Conservation (phyloP, 2,329 filamentous ascomycete species). For the Zarea fungicola region DNA sequence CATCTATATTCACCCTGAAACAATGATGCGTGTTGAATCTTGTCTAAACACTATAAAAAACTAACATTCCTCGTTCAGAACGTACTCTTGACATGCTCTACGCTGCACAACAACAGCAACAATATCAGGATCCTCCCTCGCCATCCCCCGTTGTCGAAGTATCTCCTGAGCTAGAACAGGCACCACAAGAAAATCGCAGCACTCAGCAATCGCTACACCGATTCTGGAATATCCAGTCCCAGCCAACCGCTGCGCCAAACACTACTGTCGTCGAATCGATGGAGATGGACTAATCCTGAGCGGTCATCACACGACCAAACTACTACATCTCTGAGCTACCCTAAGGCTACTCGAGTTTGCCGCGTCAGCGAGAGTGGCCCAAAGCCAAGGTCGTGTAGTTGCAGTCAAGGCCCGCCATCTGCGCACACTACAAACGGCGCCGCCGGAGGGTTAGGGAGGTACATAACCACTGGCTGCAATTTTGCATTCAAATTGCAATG, state of each 20-base stretch:
- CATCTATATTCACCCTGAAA: too few relatives aligned
- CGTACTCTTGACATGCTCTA: slow-evolving; percentile 51
- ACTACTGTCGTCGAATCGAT: slow-evolving; percentile 21
- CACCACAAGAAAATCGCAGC: not conserved
- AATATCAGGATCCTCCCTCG: not conserved
- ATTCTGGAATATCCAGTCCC: slow-evolving; percentile 53
- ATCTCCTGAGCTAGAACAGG: not conserved
- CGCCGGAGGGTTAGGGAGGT: too few relatives aligned
- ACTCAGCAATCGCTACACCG: slow-evolving; percentile 51
- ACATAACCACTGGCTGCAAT: too few relatives aligned
- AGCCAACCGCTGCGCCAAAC: slow-evolving; percentile 24
- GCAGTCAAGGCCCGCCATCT: too few relatives aligned
- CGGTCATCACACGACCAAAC: not conserved
- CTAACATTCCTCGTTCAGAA: slow-evolving; percentile 32
- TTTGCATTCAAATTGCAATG: too few relatives aligned
- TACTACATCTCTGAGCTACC: too few relatives aligned
- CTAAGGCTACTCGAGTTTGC: too few relatives aligned
- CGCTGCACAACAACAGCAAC: slow-evolving; percentile 13
- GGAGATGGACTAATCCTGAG: slow-evolving; percentile 1
- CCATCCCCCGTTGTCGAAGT: slow-evolving; percentile 3
- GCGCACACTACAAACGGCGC: too few relatives aligned
- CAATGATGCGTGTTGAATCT: too few relatives aligned
- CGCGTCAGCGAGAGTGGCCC: too few relatives aligned
- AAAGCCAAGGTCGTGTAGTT: too few relatives aligned
- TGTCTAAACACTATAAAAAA: too few relatives aligned